Conservation (phyloP, 441 rosid genomes). For the Francoa sonchifolia region DNA sequence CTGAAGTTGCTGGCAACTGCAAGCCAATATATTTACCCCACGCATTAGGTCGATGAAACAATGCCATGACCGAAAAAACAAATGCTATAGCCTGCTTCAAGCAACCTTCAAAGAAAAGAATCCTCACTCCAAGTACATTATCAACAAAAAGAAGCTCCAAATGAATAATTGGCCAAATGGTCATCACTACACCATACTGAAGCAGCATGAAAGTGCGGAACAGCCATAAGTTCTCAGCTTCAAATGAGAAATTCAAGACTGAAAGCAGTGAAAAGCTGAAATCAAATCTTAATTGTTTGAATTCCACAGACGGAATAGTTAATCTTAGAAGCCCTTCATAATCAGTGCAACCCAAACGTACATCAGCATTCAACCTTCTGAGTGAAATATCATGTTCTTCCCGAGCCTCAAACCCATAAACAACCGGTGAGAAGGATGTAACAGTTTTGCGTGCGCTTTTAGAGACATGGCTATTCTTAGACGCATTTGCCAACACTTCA, state of each 20-base stretch:
- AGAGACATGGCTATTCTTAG: conserved; percentile 13
- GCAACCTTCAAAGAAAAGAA: conserved; percentile 63
- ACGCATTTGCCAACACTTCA: conserved; percentile 8
- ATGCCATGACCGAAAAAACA: conserved; percentile 39
- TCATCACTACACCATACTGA: conserved; percentile 42
- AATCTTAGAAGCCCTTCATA: conserved; percentile 21
- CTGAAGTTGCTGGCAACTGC: conserved; percentile 58
- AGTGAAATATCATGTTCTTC: conserved; percentile 19
- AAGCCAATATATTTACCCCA: conserved; percentile 31
- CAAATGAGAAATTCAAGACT: conserved; percentile 20
- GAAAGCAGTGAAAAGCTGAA: conserved; percentile 27
- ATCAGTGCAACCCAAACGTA: conserved; percentile 26
- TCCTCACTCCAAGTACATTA: conserved; percentile 56
- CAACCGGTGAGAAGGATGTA: conserved; percentile 12
- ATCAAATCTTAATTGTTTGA: conserved; percentile 26
- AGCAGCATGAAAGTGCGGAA: conserved; percentile 30
- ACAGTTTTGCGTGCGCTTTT: conserved; percentile 13
- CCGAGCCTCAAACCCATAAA: conserved; percentile 14
- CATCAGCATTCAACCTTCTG: conserved; percentile 22
- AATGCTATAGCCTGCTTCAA: conserved; percentile 53
- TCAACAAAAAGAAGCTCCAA: conserved; percentile 86
- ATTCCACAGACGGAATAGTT: conserved; percentile 20
- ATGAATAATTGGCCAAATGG: conserved; percentile 55
- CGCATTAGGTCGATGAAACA: conserved; percentile 34
- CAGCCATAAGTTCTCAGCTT: conserved; percentile 28